These are phyloP conservation scores for Colletotrichum sp. DNA, from an alignment of 2,329 filamentous ascomycete species.

Conservation along the genomic window DNA sequence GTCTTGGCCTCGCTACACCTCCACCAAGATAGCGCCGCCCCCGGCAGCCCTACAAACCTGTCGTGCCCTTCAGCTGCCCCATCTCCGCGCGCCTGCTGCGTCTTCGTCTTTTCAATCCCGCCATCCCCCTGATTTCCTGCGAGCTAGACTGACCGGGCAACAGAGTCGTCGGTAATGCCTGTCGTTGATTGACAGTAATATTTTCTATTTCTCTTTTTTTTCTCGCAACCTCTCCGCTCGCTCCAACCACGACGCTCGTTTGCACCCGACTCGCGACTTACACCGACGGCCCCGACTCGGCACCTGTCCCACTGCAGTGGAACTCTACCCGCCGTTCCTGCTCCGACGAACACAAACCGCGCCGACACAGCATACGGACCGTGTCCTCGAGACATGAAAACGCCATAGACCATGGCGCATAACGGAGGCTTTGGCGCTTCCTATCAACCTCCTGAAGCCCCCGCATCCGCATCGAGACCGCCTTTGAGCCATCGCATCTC, in stretches of 20 bases:
- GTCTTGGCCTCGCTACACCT: not conserved
- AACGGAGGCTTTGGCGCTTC: constrained; percentile 27
- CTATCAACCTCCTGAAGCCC: constrained; percentile 25
- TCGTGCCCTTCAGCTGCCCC: constrained; percentile 9
- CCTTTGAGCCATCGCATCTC: constrained; percentile 36
- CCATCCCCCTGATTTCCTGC: not conserved
- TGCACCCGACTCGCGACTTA: not conserved
- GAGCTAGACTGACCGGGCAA: not conserved
- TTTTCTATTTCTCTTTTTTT: not conserved
- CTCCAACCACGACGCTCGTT: not conserved
- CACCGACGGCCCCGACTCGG: not conserved
- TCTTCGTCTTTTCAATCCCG: not conserved
- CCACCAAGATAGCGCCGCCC: not conserved
- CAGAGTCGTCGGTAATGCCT: not conserved
- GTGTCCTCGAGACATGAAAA: constrained; percentile 13
- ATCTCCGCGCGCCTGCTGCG: not conserved
- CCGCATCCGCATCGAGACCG: not conserved
- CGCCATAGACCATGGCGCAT: constrained; percentile 10
- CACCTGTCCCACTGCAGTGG: not conserved
- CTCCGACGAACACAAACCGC: not conserved
- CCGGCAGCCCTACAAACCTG: constrained; percentile 12
- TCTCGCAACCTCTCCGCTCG: not conserved
- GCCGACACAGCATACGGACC: not conserved
- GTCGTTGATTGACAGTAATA: not conserved
- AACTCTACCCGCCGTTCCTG: not conserved